Conservation (phyloP, 1,284 basidiomycete genomes). For the Rhodotorula sp. region DNA sequence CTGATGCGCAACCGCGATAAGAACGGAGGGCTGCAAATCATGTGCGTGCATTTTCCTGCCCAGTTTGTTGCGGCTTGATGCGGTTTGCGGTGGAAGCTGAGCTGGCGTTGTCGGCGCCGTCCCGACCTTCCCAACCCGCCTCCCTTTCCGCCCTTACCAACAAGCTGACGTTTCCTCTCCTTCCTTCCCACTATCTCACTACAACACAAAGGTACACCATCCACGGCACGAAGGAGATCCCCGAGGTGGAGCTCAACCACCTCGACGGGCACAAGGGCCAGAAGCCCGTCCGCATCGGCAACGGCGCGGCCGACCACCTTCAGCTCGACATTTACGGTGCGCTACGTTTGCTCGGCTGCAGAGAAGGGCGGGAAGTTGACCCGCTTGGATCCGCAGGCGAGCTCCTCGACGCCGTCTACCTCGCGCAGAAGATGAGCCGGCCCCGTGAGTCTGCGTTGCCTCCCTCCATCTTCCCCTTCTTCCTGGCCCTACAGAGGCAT, state of each 20-base stretch:
- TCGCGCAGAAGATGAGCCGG: constrained; percentile 75
- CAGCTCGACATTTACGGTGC: constrained; percentile 83
- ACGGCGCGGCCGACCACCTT: constrained; percentile 68
- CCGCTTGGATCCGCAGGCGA: constrained; percentile 5
- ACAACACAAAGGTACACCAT: constrained; percentile 65
- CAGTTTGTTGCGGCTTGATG: too few species aligned
- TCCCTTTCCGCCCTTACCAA: too few species aligned
- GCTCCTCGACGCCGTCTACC: constrained; percentile 62
- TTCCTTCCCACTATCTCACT: neutral
- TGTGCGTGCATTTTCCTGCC: constrained; percentile 63
- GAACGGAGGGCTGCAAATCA: constrained; percentile 83
- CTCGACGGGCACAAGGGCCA: constrained; percentile 55
- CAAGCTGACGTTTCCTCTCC: neutral
- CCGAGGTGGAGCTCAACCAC: constrained; percentile 40
- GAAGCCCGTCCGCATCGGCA: constrained; percentile 52
- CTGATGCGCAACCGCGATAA: constrained; percentile 57
- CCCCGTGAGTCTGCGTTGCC: constrained; percentile 44
- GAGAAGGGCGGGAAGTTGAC: neutral
- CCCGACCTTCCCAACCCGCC: too few species aligned
- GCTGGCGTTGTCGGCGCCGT: too few species aligned
- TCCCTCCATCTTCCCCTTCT: neutral
- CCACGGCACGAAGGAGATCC: constrained; percentile 66
- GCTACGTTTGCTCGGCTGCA: neutral
- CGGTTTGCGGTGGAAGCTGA: too few species aligned
- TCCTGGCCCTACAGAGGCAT: neutral